A percentile compares a stretch with the other conserved stretches of the same genome.
Conservation (phyloP, 1,284 basidiomycete species). For the Trichosporon inkin region DNA sequence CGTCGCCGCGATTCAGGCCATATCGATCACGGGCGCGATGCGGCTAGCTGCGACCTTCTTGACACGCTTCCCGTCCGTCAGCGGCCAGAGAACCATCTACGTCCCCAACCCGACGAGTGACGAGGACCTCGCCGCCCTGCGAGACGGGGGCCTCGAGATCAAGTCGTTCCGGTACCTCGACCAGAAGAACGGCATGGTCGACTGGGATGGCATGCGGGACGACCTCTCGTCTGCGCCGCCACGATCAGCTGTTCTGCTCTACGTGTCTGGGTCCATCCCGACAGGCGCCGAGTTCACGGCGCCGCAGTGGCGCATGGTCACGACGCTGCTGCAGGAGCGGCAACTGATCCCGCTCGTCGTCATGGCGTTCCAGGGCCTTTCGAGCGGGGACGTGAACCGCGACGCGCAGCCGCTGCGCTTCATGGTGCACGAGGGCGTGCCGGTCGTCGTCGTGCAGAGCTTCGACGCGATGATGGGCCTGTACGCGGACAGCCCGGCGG, state of each 20-base stretch:
- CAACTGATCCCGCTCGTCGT: conserved; percentile 45
- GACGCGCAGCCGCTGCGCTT: conserved; percentile 48
- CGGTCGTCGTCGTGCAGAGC: conserved; percentile 46
- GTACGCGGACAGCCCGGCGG: conserved; percentile 45
- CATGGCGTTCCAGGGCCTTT: conserved; percentile 47
- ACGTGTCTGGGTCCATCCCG: conserved; percentile 93
- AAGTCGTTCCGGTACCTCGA: conserved; percentile 67
- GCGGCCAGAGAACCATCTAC: conserved; percentile 29
- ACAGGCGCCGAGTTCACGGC: conserved; percentile 90
- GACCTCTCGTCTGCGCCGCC: conserved; percentile 59
- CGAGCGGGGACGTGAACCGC: conserved; percentile 42
- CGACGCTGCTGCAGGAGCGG: conserved; percentile 39
- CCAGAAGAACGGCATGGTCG: conserved; percentile 79
- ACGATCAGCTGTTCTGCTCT: conserved; percentile 78
- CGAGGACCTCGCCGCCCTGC: conserved; percentile 40
- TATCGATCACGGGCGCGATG: conserved; percentile 93
- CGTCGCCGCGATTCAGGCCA: conserved; percentile 66
- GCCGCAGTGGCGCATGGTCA: conserved; percentile 79
- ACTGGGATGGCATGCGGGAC: conserved; percentile 68
- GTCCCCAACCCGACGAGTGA: conserved; percentile 39
- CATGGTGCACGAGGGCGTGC: conserved; percentile 48
- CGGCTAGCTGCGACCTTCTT: conserved; percentile 88
- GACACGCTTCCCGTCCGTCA: conserved; percentile 57
- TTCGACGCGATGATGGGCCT: conserved; percentile 50
- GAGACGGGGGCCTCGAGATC: conserved; percentile 44